Evolutionary conservation across 163 green algal species (phyloP), one percentile per base, ranked within the genome.

Genomic region (Chloromonas sp.): DNA sequence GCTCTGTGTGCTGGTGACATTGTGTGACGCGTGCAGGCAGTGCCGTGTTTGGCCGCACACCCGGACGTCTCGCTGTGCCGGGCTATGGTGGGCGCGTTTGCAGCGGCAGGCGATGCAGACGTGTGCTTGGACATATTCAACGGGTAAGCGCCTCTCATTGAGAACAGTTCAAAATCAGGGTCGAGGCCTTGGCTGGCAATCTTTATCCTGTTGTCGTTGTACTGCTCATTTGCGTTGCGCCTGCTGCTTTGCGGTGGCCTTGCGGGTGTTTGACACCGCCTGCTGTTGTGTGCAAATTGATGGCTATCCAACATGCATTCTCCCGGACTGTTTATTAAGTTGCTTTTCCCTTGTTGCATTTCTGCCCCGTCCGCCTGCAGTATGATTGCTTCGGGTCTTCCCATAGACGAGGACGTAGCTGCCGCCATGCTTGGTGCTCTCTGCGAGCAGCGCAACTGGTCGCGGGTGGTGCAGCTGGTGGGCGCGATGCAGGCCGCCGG

Each of bases 61-160:
- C 81, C 78, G 2, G 87, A 87, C 78, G 1, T 60, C 62, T 15
- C 77, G 14, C 70, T 83, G 79, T 86, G 83, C 84, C 82, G 87
- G 14, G 61, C 76, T 82, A 86, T 89, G 81, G 84, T 89, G 70
- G 82, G 61, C 0, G 84, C 87, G 2, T 87, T 87, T 57, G 57
- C 62, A 2, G 82, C 84, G 0, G 84, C 86, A 61, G 84, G 62
- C 14, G 84, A 87, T 58, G 62, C 84, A 61, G 84, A 87, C 58
- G 81, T 84, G n/a, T 84, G 70, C 15, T 66, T 89, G 57, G 86
- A 89, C 71, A 71, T 89, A 0, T 89, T 87, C 84, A 89, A 89
- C 81, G 79, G 1, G 81, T 84, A 58, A 78, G 81, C 78, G 60
- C 11, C 59, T 74, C 11, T 58, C 13, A 13, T 11, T 71, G 60